A percentile compares a stretch with the other conserved stretches of the same genome.
Conservation (phyloP, 2,329 filamentous ascomycete species). For the Aspergillus transmontanensis region DNA sequence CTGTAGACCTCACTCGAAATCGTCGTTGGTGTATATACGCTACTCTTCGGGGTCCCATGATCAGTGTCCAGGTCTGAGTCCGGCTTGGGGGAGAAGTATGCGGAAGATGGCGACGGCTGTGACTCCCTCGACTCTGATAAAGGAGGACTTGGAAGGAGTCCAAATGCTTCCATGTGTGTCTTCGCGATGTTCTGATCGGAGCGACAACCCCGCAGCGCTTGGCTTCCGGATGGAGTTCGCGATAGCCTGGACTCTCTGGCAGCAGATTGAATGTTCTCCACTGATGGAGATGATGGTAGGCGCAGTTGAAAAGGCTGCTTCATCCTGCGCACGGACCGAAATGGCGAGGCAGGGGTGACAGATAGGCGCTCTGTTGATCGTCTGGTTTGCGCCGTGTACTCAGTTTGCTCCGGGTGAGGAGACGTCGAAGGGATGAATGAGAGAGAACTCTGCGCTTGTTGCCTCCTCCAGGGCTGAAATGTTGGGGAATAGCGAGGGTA, state of each 20-base stretch:
- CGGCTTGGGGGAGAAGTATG: conserved; percentile 29
- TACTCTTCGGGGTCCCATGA: conserved; percentile 10
- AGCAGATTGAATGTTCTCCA: conserved; percentile 27
- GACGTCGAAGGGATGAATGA: conserved; percentile 38
- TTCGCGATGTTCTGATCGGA: conserved; percentile 39
- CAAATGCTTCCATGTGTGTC: conserved; percentile 35
- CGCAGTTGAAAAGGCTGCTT: conserved; percentile 43
- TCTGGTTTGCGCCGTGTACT: conserved; percentile 29
- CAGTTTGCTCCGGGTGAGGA: conserved; percentile 32
- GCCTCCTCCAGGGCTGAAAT: conserved; percentile 33
- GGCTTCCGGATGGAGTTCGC: conserved; percentile 23
- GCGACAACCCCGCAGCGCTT: conserved; percentile 36
- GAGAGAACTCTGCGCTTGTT: conserved; percentile 35
- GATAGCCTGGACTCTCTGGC: conserved; percentile 23
- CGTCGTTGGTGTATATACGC: conserved; percentile 9
- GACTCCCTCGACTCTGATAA: conserved; percentile 36
- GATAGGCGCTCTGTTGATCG: conserved; percentile 28
- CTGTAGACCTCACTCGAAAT: conserved; percentile 21
- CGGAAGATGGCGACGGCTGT: conserved; percentile 29
- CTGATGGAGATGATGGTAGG: conserved; percentile 37
- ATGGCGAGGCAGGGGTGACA: conserved; percentile 35
- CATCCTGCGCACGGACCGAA: conserved; percentile 43
- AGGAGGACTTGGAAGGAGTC: conserved; percentile 41
- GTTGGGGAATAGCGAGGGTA: conserved; percentile 27
- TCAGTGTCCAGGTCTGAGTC: conserved; percentile 24